These are phyloP conservation scores for Mucor piriformis DNA, from an alignment of 371 early-diverging fungal genomes.

Conservation along the genomic window DNA sequence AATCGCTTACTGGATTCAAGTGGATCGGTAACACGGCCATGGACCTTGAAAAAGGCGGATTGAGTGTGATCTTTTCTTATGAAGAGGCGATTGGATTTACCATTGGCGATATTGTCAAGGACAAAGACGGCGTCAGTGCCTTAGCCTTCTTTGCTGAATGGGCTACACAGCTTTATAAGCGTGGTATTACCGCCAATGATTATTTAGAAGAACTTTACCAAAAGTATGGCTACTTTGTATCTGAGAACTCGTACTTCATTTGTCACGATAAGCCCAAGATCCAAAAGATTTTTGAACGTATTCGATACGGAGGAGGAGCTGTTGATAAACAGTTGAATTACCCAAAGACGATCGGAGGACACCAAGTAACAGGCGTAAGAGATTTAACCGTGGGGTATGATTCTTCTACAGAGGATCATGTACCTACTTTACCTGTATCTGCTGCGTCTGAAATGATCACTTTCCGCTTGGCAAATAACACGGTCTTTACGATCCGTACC, in stretches of 20 bases:
- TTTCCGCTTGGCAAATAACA: slow-evolving; percentile 75
- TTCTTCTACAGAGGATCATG: slow-evolving; percentile 60
- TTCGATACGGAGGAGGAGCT: slow-evolving; percentile 71
- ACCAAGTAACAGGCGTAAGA: slow-evolving; percentile 73
- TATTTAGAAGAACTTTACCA: slow-evolving; percentile 77
- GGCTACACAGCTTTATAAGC: slow-evolving; percentile 68
- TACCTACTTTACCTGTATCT: slow-evolving; percentile 80
- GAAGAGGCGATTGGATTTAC: slow-evolving; percentile 96
- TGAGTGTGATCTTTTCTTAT: slow-evolving; percentile 78
- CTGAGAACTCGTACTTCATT: slow-evolving; percentile 88
- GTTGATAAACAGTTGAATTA: slow-evolving; percentile 55
- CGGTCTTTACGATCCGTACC: slow-evolving; percentile 77
- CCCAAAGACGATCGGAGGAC: slow-evolving; percentile 72
- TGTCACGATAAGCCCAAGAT: slow-evolving; percentile 79
- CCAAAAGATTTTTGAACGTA: slow-evolving; percentile 71
- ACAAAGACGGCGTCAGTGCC: slow-evolving; percentile 89
- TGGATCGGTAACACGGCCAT: slow-evolving; percentile 90
- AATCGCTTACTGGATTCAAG: slow-evolving; percentile 96
- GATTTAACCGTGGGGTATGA: slow-evolving; percentile 93
- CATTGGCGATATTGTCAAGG: slow-evolving; percentile 73
- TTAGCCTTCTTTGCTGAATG: slow-evolving; percentile 84
- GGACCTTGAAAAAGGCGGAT: slow-evolving; percentile 62
- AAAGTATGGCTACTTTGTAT: slow-evolving; percentile 86
- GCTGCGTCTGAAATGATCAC: slow-evolving; percentile 91
- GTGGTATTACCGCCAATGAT: slow-evolving; percentile 61